A percentile compares a stretch with the other conserved stretches of the same genome.
phyloP scores from a whole-genome alignment of 202 grass and related monocot genomes.

The Dendrocalamus latiflorus region DNA sequence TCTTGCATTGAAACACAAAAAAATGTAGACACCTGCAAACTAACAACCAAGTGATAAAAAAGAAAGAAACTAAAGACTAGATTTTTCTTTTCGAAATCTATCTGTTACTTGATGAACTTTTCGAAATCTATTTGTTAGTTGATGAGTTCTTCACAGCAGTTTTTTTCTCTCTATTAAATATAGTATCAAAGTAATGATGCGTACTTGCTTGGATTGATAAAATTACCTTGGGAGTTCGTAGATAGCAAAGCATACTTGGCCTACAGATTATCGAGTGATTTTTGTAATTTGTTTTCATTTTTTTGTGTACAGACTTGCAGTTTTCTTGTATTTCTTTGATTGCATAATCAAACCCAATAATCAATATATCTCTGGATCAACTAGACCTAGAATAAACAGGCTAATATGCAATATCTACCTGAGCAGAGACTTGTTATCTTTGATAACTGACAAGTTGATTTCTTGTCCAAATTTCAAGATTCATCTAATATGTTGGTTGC shows the following conservation, averaged over 20 bases:
- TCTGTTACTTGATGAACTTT: too few relatives aligned
- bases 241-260: neutral
- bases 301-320: neutral
- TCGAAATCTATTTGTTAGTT: neutral
- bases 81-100: neutral
- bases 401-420: neutral
- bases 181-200: neutral
- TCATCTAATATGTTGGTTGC: neutral
- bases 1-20: neutral
- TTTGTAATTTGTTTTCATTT: neutral
- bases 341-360: neutral
- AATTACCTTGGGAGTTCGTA: neutral
- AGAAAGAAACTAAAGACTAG: neutral
- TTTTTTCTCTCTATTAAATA: neutral
- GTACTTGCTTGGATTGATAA: neutral
- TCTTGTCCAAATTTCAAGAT: conserved; percentile 5
- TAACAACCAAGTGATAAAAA: neutral
- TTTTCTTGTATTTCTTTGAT: neutral
- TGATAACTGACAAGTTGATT: conserved; percentile 1
- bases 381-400: neutral
- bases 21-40: neutral
- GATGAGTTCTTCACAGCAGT: neutral
- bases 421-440: neutral
- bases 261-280: neutral
- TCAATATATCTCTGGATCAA: neutral